A percentile compares a stretch with the other conserved stretches of the same genome.
Conservation (phyloP, 345 rosid genomes). For the Sisymbrium altissimum region DNA sequence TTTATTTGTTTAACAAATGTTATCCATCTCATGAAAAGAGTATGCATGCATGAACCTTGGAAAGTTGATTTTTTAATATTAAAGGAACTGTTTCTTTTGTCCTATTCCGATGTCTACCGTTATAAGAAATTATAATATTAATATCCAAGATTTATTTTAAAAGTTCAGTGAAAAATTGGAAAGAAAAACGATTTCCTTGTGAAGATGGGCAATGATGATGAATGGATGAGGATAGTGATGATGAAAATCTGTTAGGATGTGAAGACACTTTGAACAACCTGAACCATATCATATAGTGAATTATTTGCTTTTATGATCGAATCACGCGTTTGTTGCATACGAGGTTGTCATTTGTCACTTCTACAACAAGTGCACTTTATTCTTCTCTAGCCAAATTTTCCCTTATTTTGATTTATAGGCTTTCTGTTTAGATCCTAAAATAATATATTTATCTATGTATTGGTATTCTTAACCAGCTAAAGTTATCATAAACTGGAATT, state of each 20-base stretch:
- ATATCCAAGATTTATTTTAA: background rate
- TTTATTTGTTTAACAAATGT: constrained; percentile 18
- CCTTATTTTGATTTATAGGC: background rate
- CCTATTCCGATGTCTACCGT: constrained; percentile 20
- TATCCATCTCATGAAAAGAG: constrained; percentile 26
- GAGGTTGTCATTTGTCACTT: constrained; percentile 27
- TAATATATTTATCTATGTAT: background rate
- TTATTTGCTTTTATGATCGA: constrained; percentile 1
- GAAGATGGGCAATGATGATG: constrained; percentile 29
- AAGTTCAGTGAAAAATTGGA: background rate
- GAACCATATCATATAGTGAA: constrained; percentile 8
- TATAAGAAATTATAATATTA: constrained; percentile 22
- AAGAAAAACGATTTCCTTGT: constrained; percentile 21
- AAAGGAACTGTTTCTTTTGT: constrained; percentile 21
- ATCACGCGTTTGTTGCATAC: constrained; percentile 27
- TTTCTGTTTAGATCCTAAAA: background rate
- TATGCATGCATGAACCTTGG: constrained; percentile 36
- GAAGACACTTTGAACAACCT: constrained; percentile 26
- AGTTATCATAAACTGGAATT: background rate
- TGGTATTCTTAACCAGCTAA: background rate
- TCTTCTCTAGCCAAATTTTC: background rate
- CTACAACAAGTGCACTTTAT: background rate
- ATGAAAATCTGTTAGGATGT: constrained; percentile 27
- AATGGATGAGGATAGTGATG: constrained; percentile 27
- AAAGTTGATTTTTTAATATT: constrained; percentile 4